These are phyloP conservation scores for Verticillium dahliae DNA, from an alignment of 2,329 filamentous ascomycete species.

Conservation along the genomic window DNA sequence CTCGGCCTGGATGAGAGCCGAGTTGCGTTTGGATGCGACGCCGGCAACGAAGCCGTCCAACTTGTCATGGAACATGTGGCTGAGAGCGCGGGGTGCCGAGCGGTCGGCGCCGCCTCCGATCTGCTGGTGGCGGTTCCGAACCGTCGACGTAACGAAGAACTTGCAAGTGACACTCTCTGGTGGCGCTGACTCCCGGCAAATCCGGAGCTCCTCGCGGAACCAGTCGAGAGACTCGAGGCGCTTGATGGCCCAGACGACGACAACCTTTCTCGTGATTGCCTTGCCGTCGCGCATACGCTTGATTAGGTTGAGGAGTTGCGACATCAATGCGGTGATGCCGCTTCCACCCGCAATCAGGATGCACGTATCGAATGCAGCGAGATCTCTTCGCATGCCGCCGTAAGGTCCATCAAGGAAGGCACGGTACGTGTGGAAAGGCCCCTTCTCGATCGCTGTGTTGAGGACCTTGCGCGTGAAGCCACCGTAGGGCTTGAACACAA, in stretches of 20 bases:
- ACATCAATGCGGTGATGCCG: conserved; percentile 89
- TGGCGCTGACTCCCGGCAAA: conserved; percentile 84
- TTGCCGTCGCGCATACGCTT: conserved; percentile 94
- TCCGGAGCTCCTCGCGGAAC: conserved; percentile 92
- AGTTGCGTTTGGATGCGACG: conserved; percentile 81
- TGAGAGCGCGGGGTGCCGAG: conserved; percentile 58
- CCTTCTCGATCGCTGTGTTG: conserved; percentile 76
- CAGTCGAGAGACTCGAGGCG: conserved; percentile 91
- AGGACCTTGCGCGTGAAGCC: conserved; percentile 84
- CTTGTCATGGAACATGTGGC: conserved; percentile 74
- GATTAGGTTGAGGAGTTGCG: conserved; percentile 86
- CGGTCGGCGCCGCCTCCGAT: conserved; percentile 20
- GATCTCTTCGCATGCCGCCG: conserved; percentile 83
- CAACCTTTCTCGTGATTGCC: conserved; percentile 82
- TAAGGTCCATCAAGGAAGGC: conserved; percentile 93
- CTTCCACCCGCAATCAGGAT: conserved; percentile 91
- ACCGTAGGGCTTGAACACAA: conserved; percentile 87
- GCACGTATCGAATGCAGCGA: conserved; percentile 89
- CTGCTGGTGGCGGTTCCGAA: conserved; percentile 35
- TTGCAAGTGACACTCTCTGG: conserved; percentile 86
- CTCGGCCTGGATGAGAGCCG: conserved; percentile 74
- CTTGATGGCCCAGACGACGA: conserved; percentile 92
- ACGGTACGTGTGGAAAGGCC: conserved; percentile 85
- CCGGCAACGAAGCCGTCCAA: conserved; percentile 83
- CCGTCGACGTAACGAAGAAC: conserved; percentile 84